Base-by-base conservation (phyloP, 1,284 basidiomycete species). In the Omphalotus olearius region DNA sequence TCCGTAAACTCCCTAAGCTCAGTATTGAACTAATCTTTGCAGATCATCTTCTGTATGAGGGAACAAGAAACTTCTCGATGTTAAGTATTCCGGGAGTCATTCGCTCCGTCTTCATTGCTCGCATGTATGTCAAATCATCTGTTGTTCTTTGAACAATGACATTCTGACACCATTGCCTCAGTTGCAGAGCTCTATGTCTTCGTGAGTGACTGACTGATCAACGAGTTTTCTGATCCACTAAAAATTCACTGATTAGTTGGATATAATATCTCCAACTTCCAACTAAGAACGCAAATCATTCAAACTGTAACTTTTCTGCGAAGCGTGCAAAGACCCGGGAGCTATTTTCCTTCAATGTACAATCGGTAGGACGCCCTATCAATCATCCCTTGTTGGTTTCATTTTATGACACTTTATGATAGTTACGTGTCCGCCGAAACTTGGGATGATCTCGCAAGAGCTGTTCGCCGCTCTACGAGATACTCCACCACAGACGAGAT, bases 241-340 rank as follows among this genome's bases (percentile, higher is more conserved):
- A n/a, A n/a, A n/a, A n/a, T n/a, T n/a, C n/a, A 33, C 30, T 33
- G 30, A 33, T 33, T 42, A 75, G 74, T 75, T 48, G 75, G 74
- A 0, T 73, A 71, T 55, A 75, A 77, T 50, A 57, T 68, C 11
- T 50, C 50, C 6, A 57, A 63, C 28, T n/a, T 5, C 14, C 13
- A 10, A 0, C 44, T 72, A 7, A 60, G 64, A 18, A 44, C 54
- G 2, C 52, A 61, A 1, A 70, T 75, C 6, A 11, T 60, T 4
- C 46, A 50, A 7, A 55, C 60, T 0, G 58, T 73, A n/a, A 62
- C 56, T 11, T 61, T 64, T 0, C 44, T 72, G 2, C 59, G 60
- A 4, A 43, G 13, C 5, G 14, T 41, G 9, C n/a, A 36, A 13
- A 11, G 6, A 2, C 13, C 33, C 5, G 37, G 33, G 30, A 17